Base-by-base conservation (phyloP, 163 green algal species). In the Scenedesmus sp. region DNA sequence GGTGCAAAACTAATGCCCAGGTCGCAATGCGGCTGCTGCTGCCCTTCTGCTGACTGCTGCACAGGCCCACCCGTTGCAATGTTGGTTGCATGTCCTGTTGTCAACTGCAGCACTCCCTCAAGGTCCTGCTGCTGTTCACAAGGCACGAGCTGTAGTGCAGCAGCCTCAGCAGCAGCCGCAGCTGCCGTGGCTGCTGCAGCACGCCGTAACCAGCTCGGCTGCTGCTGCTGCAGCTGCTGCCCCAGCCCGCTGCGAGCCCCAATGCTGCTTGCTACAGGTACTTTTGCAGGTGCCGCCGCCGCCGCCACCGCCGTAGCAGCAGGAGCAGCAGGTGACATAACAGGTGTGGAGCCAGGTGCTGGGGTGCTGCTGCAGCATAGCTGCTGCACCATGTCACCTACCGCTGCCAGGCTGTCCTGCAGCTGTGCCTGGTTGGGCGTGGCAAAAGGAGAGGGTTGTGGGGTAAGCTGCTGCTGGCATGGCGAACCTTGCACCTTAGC, bases 111-210 rank as follows among this genome's bases (percentile, higher is more conserved):
- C 56, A 2, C 56, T 70, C 20, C 22, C 78, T 76, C n/a, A 4
- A n/a, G 42, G 5, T 51, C n/a, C 76, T n/a, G 22, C n/a, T 84
- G 20, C 40, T 53, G 26, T 10, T 49, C 78, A 33, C 0, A 20
- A n/a, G 42, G 40, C 22, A 12, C 6, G 6, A 53, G 43, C 78
- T 59, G 78, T 35, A 84, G 42, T 51, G 22, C 42, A 56, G 42
- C 78, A 33, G 91, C n/a, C 93, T 93, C 0, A 89, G 81, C 33
- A 96, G 44, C 35, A 95, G 92, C 40, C 94, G 43, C 24, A 92
- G 94, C 9, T 89, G 35, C 18, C 51, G 33, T 73, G 94, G 84
- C 93, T 95, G 94, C 53, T 65, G 81, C 86, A 94, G 93, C 0
- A 81, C 93, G 40, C 94, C 92, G 61, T 81, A 83, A 16, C 88